These are phyloP conservation scores for Graphilbum ipis-grandicollis DNA, from an alignment of 2,329 filamentous ascomycete species.

Conservation along the genomic window DNA sequence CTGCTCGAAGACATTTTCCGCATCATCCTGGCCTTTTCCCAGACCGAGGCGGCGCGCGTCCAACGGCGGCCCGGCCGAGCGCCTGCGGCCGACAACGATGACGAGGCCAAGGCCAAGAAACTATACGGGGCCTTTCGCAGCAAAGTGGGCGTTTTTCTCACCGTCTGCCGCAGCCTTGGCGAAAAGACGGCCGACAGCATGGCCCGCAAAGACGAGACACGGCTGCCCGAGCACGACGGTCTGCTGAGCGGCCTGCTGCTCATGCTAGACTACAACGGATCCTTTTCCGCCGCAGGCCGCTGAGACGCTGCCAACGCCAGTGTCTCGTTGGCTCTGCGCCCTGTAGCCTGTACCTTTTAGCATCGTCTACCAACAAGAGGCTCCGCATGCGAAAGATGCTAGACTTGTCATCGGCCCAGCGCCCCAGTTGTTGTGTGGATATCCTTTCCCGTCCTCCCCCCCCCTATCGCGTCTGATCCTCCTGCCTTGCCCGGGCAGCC, in stretches of 20 bases:
- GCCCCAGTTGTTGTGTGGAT: not conserved
- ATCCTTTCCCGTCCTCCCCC: not conserved
- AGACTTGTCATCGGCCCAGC: not conserved
- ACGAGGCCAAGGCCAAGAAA: conserved; percentile 12
- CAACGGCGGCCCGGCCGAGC: not conserved
- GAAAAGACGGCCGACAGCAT: conserved; percentile 39
- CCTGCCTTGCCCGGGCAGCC: not conserved
- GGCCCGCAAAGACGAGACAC: conserved; percentile 7
- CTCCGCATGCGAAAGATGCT: not conserved
- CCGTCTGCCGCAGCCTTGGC: conserved; percentile 48
- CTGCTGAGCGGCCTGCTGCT: conserved; percentile 11
- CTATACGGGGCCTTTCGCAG: conserved; percentile 52
- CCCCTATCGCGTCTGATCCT: not conserved
- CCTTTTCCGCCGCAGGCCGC: conserved; percentile 1
- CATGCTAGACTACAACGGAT: conserved; percentile 14
- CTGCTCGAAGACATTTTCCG: conserved; percentile 64
- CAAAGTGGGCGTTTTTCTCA: conserved; percentile 59
- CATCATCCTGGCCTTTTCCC: conserved; percentile 55
- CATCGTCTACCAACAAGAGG: no score
- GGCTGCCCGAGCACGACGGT: conserved; percentile 7
- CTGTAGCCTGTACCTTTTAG: no score
- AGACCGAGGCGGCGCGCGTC: conserved; percentile 17
- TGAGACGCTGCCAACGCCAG: no score
- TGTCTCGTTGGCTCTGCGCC: no score
- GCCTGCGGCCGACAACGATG: no score